Evolutionary conservation across 2,329 filamentous ascomycete species (phyloP).

Genomic region (Talaromyces sp.): DNA sequence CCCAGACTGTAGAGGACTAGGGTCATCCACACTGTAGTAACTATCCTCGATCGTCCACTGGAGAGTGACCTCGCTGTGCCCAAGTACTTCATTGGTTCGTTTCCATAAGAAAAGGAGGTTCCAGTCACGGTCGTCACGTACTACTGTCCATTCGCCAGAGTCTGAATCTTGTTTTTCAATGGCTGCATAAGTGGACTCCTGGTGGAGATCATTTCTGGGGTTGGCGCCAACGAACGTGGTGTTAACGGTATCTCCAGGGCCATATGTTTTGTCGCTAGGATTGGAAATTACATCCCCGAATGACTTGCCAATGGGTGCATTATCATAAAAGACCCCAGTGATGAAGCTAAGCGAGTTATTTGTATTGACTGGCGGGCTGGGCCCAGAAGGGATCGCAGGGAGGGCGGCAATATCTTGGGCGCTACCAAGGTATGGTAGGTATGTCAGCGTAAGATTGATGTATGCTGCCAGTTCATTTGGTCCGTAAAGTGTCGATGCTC

Average conservation of each 20-base stretch:
- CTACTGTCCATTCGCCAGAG: conserved; percentile 61
- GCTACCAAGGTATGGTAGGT: conserved; percentile 67
- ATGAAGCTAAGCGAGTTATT: conserved; percentile 79
- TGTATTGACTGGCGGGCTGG: conserved; percentile 75
- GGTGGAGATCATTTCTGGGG: conserved; percentile 81
- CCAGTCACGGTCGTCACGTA: conserved; percentile 81
- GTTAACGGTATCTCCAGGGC: conserved; percentile 63
- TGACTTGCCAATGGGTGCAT: conserved; percentile 62
- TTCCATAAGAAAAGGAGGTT: conserved; percentile 79
- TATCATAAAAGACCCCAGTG: conserved; percentile 74
- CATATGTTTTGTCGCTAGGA: conserved; percentile 57
- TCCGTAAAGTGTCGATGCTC: conserved; percentile 88
- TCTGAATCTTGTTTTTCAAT: conserved; percentile 64
- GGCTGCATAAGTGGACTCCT: conserved; percentile 75
- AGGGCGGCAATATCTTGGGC: conserved; percentile 43
- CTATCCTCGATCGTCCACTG: conserved; percentile 75
- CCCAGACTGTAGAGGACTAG: conserved; percentile 52
- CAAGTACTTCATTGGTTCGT: conserved; percentile 68
- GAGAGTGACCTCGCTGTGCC: conserved; percentile 76
- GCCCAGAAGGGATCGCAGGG: conserved; percentile 55
- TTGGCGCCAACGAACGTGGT: conserved; percentile 83
- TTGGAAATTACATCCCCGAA: conserved; percentile 70
- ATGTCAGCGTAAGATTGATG: conserved; percentile 79
- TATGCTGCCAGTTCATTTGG: conserved; percentile 81
- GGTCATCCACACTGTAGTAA: conserved; percentile 45